These are phyloP conservation scores for Leccinum subgranulosum DNA, from an alignment of 768 basidiomycete species.

Conservation along the genomic window DNA sequence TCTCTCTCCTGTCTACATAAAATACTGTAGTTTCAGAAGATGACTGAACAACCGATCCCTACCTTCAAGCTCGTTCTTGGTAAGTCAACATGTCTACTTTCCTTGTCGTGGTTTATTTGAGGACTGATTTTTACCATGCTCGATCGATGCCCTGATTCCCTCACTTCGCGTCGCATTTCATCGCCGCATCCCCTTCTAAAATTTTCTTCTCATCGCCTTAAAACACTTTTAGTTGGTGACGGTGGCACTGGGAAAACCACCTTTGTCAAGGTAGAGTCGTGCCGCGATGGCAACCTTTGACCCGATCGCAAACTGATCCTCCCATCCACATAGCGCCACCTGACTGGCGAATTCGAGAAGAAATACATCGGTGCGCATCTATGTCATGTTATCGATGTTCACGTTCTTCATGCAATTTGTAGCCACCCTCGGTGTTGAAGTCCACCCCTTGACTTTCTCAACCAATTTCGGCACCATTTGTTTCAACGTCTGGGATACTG, in stretches of 20 bases:
- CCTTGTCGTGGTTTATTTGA: conserved; percentile 7
- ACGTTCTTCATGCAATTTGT: conserved; percentile 15
- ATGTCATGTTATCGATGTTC: conserved; percentile 10
- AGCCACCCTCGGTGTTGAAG: conserved; percentile 99
- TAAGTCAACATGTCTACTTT: conserved; percentile 38
- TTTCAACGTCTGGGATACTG: conserved; percentile 99
- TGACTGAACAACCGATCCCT: conserved; percentile 50
- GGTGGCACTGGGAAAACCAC: conserved; percentile 98
- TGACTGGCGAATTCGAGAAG: conserved; percentile 99
- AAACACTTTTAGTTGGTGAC: conserved; percentile 69
- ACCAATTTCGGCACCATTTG: conserved; percentile 99
- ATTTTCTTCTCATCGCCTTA: neutral
- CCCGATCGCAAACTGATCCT: conserved; percentile 60
- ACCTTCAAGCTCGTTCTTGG: conserved; percentile 99
- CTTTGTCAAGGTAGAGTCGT: conserved; percentile 82
- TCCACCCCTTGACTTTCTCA: conserved; percentile 92
- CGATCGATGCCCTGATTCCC: conserved; percentile 50
- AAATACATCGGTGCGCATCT: conserved; percentile 88
- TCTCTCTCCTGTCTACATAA: conserved; percentile 19
- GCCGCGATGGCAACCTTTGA: conserved; percentile 19
- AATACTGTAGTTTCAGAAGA: conserved; percentile 30
- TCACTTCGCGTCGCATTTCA: conserved; percentile 7
- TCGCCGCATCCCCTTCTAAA: conserved; percentile 6
- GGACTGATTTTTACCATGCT: conserved; percentile 29
- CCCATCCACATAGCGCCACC: conserved; percentile 68